Conservation (phyloP, 148 eudicot genomes). For the Cornus florida region DNA sequence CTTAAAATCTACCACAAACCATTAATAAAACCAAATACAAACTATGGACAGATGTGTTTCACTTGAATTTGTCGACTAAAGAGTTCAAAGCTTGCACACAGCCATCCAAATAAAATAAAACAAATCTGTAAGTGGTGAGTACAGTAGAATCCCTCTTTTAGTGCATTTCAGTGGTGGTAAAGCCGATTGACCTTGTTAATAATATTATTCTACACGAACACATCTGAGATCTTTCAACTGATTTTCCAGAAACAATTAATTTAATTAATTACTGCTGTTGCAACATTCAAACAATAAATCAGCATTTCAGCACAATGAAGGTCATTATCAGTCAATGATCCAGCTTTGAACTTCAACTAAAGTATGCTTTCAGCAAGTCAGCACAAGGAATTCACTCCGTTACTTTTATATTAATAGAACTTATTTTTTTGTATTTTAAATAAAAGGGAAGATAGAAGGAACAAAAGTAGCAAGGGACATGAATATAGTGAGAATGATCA, state of each 20-base stretch:
- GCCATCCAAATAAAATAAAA: constrained; percentile 32
- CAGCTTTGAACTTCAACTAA: not conserved
- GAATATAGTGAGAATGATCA: not conserved
- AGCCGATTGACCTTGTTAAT: not conserved
- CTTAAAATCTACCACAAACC: constrained; percentile 17
- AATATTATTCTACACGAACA: constrained; percentile 8
- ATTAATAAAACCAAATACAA: constrained; percentile 8
- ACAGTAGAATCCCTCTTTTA: constrained; percentile 28
- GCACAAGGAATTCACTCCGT: not conserved
- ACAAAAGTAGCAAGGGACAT: not conserved
- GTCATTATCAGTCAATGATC: constrained; percentile 13
- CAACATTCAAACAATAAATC: constrained; percentile 10
- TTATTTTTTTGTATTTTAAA: no score
- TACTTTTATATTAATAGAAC: not conserved
- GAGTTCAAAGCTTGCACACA: constrained; percentile 19
- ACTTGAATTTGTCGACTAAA: constrained; percentile 30
- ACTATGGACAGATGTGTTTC: constrained; percentile 29
- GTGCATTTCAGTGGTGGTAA: constrained; percentile 13
- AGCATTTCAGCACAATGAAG: constrained; percentile 25
- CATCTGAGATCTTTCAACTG: not conserved
- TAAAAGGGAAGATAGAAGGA: not conserved
- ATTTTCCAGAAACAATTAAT: constrained; percentile 5
- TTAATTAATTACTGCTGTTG: not conserved
- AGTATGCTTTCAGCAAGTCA: not conserved
- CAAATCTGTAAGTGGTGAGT: constrained; percentile 31